Evolutionary conservation across 2,329 filamentous ascomycete genomes (phyloP), one percentile per base, ranked within the genome.

Genomic region (Trichoderma sp.): DNA sequence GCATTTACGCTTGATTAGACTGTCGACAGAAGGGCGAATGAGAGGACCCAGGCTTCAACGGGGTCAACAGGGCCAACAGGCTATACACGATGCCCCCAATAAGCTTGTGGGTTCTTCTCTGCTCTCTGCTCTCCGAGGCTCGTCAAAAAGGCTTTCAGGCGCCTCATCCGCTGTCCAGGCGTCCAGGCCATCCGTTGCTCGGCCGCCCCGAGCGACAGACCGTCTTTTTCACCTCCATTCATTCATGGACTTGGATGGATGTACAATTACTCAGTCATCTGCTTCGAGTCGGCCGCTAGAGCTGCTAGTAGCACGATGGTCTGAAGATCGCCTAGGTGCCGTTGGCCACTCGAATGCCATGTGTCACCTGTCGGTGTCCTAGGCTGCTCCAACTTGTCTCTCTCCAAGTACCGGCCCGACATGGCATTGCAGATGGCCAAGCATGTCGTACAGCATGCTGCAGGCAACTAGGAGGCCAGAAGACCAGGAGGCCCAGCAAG

Each of bases 391-490:
- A 51, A 49, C 54, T 51, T 30, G 59, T 16, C 55, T 60, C 46
- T 49, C 46, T 43, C 39, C 39, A 43, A 43, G 39, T 68, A 58
- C 64, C 64, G 64, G 63, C 28, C 63, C 63, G 63, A 58, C 64
- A 66, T 46, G 34, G 51, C 64, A 66, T 26, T 66, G 64, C 64
- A 66, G 52, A 66, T 30, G 28, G 55, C 24, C 32, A 16, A 43
- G 46, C 43, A 66, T 66, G 64, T 67, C 65, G 55, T 60, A 68
- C 65, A 68, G 64, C 64, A 66, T 66, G 64, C 64, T 66, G 64
- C 64, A 56, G 54, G 54, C 51, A 51, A 30, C 49, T 59, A 56
- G 34, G 10, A 46, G 46, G 24, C 46, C 49, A 56, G 34, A 14
- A 46, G 46, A 49, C 46, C 49, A 56, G 34, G n/a, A 46, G 46